Evolutionary conservation across 345 rosid genomes (phyloP), one percentile per base, ranked within the genome.

Genomic region (Boechera stricta): DNA sequence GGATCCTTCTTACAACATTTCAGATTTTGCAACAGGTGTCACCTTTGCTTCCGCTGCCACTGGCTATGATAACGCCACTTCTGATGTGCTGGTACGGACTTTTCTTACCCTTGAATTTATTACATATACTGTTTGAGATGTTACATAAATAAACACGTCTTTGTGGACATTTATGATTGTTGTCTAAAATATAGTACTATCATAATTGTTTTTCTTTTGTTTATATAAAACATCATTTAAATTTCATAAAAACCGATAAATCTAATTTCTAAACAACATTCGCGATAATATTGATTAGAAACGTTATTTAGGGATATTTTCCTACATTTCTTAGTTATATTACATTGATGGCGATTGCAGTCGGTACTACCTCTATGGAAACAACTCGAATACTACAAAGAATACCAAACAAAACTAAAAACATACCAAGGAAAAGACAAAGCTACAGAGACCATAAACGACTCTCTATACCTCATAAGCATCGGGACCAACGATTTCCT

Each of bases 311-410:
- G 33, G 13, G 5, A 53, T 63, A 53, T 54, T 48, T 13, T 28
- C 32, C 1, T 10, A 58, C 44, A 75, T 49, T 7, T 49, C 39
- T 13, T 60, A 41, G 29, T 13, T 7, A 42, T 52, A 53, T 60
- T 48, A 35, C 6, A 21, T 31, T 59, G 74, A 41, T 77, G 59
- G 51, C 0, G 44, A 60, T 59, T 80, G 54, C 57, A 87, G 91
- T 67, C 82, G n/a, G 91, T 87, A 67, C 81, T 87, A 67, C 88
- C 91, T 6, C 69, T 87, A 1, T 84, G 91, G 91, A 86, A 74
- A 74, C 82, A 87, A 73, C 57, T 86, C 12, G 88, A 84, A 16
- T 86, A 87, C 80, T 87, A 79, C 80, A 77, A 78, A 70, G 87
- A 80, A 16, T 86, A 78, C 47, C 91, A 87, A 78, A 81, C 72